phyloP scores from a whole-genome alignment of 495 filamentous ascomycete species.

The Trichoderma gamsii region DNA sequence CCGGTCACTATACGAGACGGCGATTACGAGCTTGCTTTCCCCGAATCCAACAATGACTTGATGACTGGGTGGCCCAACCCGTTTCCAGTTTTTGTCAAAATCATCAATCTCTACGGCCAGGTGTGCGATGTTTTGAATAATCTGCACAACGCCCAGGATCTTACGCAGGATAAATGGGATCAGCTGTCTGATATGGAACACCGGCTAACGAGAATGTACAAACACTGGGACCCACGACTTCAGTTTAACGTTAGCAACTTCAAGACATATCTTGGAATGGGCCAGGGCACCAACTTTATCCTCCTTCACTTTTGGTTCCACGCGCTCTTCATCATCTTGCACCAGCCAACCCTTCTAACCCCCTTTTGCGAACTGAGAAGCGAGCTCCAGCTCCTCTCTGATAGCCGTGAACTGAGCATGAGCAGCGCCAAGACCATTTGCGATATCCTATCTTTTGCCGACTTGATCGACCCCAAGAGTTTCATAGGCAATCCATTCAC shows the following conservation, averaged over 20 bases:
- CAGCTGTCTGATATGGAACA: slow-evolving; percentile 66
- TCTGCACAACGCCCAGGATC: slow-evolving; percentile 66
- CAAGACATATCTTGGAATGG: slow-evolving; percentile 64
- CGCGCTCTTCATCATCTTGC: slow-evolving; percentile 73
- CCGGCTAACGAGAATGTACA: slow-evolving; percentile 73
- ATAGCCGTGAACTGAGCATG: slow-evolving; percentile 76
- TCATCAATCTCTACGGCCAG: slow-evolving; percentile 76
- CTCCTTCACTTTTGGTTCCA: slow-evolving; percentile 92
- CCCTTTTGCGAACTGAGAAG: slow-evolving; percentile 60
- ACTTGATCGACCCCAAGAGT: slow-evolving; percentile 70
- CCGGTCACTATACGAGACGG: slow-evolving; percentile 74
- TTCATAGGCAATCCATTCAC: slow-evolving; percentile 83
- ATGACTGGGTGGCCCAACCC: slow-evolving; percentile 63
- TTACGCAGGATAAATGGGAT: slow-evolving; percentile 63
- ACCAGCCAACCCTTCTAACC: slow-evolving; percentile 73
- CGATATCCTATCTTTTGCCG: slow-evolving; percentile 73
- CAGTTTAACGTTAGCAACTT: slow-evolving; percentile 78
- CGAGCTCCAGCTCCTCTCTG: slow-evolving; percentile 62
- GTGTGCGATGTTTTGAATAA: slow-evolving; percentile 80
- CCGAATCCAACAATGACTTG: slow-evolving; percentile 52
- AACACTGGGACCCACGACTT: slow-evolving; percentile 61
- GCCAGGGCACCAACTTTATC: slow-evolving; percentile 77
- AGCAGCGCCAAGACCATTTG: slow-evolving; percentile 85
- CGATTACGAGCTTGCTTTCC: slow-evolving; percentile 73
- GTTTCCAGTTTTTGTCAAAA: slow-evolving; percentile 70